phyloP scores from a whole-genome alignment of 345 rosid genomes.

The Linum usitatissimum region DNA sequence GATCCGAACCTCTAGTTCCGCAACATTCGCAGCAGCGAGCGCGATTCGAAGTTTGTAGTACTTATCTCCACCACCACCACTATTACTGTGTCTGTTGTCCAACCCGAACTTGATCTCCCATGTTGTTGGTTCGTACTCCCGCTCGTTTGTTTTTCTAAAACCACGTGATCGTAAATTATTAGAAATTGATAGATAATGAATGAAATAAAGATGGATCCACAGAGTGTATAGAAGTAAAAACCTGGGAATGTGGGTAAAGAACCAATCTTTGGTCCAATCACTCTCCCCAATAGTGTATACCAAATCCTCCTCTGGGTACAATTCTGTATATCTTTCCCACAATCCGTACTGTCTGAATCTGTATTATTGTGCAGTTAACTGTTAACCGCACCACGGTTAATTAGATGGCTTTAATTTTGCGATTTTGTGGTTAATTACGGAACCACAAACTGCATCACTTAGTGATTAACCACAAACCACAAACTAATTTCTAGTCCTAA shows the following conservation, averaged over 20 bases:
- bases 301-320: conserved; percentile 57
- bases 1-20: conserved; percentile 49
- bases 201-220: too few relatives aligned
- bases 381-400: too few relatives aligned
- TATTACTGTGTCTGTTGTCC: conserved; percentile 20
- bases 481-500: too few relatives aligned
- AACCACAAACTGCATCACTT: too few relatives aligned
- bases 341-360: conserved; percentile 82
- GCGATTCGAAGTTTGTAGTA: conserved; percentile 59
- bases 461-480: too few relatives aligned
- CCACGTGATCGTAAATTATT: too few relatives aligned
- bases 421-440: too few relatives aligned
- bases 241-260: conserved; percentile 72
- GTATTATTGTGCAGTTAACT: too few relatives aligned
- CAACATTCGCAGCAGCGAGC: conserved; percentile 68
- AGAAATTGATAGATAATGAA: too few relatives aligned
- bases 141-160: conserved; percentile 37
- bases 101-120: conserved; percentile 56
- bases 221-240: conserved; percentile 2
- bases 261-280: conserved; percentile 71
- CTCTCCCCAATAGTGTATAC: conserved; percentile 55
- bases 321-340: conserved; percentile 76
- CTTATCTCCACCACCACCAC: conserved; percentile 24
- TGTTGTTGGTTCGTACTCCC: conserved; percentile 47
- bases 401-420: too few relatives aligned